These are phyloP conservation scores for Eimeria sp. DNA, from an alignment of 169 alveolate genomes.

Conservation along the genomic window DNA sequence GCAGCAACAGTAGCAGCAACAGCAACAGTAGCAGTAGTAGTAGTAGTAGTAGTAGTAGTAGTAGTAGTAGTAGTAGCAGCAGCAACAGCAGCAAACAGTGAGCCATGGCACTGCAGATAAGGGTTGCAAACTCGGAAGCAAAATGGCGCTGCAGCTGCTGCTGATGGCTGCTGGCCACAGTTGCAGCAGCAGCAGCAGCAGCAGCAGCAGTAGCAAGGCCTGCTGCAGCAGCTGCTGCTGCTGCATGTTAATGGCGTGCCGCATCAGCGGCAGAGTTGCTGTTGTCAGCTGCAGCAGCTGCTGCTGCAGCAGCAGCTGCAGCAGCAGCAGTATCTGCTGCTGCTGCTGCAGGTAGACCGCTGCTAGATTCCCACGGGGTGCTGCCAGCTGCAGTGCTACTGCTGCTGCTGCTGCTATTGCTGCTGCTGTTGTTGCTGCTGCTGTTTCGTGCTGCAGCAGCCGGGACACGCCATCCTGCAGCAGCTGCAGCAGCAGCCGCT, in stretches of 20 bases:
- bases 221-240: constrained; percentile 19
- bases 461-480: constrained; percentile 35
- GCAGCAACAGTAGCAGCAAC: too few relatives aligned
- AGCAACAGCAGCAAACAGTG: neutral
- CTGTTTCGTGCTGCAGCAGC: constrained; percentile 1
- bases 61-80: too few relatives aligned
- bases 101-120: neutral
- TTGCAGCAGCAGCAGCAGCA: constrained; percentile 25
- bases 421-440: constrained; percentile 17
- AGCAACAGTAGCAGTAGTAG: too few relatives aligned
- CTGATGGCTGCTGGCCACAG: neutral
- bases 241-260: constrained; percentile 6
- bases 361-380: constrained; percentile 30
- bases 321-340: constrained; percentile 13
- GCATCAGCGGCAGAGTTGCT: constrained; percentile 30
- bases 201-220: constrained; percentile 38
- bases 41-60: too few relatives aligned
- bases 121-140: too few relatives aligned
- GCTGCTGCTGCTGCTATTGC: constrained; percentile 7
- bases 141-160: constrained; percentile 10
- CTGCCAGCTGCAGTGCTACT: constrained; percentile 19
- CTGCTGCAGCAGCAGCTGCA: constrained; percentile 20
- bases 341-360: constrained; percentile 22
- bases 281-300: neutral
- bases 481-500: neutral